Evolutionary conservation across 2,329 filamentous ascomycete species (phyloP).

Genomic region (Huntiella omanensis): DNA sequence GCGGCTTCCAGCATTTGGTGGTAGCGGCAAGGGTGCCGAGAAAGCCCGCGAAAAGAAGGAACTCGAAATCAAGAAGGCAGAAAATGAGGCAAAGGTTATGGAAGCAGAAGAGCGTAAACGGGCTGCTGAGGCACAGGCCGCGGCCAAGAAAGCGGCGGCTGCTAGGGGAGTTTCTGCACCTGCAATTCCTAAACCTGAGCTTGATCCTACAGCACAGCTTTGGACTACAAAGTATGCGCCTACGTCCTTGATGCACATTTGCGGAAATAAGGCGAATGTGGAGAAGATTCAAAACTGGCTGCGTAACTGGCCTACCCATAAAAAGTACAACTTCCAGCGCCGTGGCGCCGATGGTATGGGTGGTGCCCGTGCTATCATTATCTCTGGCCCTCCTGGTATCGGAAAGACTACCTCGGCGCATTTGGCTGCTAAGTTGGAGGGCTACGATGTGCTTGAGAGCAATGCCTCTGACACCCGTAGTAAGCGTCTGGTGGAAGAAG

Average conservation of each 20-base stretch:
- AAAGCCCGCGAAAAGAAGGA: conserved; percentile 71
- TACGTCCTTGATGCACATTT: conserved; percentile 67
- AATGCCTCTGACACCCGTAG: conserved; percentile 93
- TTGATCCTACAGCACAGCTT: conserved; percentile 40
- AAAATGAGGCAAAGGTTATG: conserved; percentile 65
- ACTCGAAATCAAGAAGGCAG: conserved; percentile 67
- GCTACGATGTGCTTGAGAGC: conserved; percentile 82
- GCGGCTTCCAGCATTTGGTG: conserved; percentile 65
- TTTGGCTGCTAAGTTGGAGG: conserved; percentile 77
- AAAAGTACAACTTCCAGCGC: conserved; percentile 64
- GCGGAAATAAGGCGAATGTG: conserved; percentile 79
- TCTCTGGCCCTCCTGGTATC: conserved; percentile 88
- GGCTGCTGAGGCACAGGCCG: conserved; percentile 32
- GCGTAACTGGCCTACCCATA: conserved; percentile 58
- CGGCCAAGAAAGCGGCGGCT: conserved; percentile 23
- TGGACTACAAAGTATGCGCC: conserved; percentile 96
- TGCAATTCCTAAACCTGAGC: conserved; percentile 19
- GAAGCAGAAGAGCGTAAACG: conserved; percentile 56
- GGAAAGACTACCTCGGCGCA: conserved; percentile 96
- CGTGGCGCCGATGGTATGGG: conserved; percentile 73
- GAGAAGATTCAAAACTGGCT: conserved; percentile 85
- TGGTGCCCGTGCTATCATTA: conserved; percentile 70
- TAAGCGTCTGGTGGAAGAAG: conserved; percentile 83
- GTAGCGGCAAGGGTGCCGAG: conserved; percentile 70
- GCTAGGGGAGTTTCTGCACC: conserved; percentile 22